A percentile compares a stretch with the other conserved stretches of the same genome.
These are phyloP conservation scores for Diplodia mutila DNA, from an alignment of 2,329 filamentous ascomycete genomes.

Conservation along the genomic window DNA sequence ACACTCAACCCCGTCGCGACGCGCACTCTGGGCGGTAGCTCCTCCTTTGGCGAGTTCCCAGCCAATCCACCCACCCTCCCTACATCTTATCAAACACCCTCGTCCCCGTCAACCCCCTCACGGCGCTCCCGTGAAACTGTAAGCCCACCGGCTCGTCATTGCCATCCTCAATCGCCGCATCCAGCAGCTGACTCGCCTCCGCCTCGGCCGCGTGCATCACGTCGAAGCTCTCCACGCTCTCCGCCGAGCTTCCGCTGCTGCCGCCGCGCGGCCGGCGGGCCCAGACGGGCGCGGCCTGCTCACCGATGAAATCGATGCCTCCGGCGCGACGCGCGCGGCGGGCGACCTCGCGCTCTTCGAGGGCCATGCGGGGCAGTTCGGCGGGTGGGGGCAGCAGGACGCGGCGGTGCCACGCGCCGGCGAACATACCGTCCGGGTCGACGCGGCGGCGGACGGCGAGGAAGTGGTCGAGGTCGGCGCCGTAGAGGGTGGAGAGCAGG, in stretches of 20 bases:
- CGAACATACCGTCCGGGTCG: slow-evolving; percentile 84
- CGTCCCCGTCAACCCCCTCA: slow-evolving; percentile 1
- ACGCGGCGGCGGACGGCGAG: slow-evolving; percentile 68
- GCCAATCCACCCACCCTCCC: not conserved
- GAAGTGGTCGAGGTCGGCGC: slow-evolving; percentile 68
- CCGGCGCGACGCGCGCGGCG: slow-evolving; percentile 36
- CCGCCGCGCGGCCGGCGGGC: slow-evolving; percentile 31
- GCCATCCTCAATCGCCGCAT: not conserved
- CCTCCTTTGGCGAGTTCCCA: no score
- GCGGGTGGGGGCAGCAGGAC: slow-evolving; percentile 54
- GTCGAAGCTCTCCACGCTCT: slow-evolving; percentile 49
- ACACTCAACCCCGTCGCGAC: slow-evolving; percentile 53
- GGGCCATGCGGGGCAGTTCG: slow-evolving; percentile 38
- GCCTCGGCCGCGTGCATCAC: slow-evolving; percentile 51
- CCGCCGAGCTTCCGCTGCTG: slow-evolving; percentile 27
- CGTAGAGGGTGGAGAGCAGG: slow-evolving; percentile 71
- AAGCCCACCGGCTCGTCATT: not conserved
- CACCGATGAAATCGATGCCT: slow-evolving; percentile 45
- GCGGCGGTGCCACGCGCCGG: slow-evolving; percentile 85
- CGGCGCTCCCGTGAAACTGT: slow-evolving; percentile 11
- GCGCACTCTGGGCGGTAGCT: slow-evolving; percentile 50
- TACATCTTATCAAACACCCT: slow-evolving; percentile 23
- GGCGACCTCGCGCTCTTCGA: slow-evolving; percentile 50
- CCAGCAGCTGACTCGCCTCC: slow-evolving; percentile 39
- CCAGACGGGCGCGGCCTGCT: slow-evolving; percentile 34